Percentiles rank a stretch among this genome's conserved stretches.
These are phyloP conservation scores for Eucommia ulmoides DNA, from an alignment of 257 asterid genomes.

Conservation along the genomic window DNA sequence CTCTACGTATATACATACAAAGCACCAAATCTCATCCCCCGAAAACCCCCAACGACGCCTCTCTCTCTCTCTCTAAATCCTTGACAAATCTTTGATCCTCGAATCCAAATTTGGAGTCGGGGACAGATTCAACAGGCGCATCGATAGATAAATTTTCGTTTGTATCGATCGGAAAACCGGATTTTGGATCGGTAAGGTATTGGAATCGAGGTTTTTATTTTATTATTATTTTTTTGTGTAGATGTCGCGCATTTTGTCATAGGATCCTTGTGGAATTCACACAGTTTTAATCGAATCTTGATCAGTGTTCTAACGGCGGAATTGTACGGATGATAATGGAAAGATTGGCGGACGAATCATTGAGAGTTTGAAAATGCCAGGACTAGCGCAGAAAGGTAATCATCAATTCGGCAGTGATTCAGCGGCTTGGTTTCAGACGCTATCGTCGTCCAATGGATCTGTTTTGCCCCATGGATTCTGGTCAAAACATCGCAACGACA, in stretches of 20 bases:
- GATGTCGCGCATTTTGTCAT: conserved; percentile 6
- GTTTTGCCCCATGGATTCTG: conserved; percentile 59
- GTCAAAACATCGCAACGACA: conserved; percentile 59
- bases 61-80: not conserved
- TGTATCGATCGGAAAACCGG: not conserved
- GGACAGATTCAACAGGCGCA: not conserved
- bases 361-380: conserved; percentile 63
- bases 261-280: conserved; percentile 4
- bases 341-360: conserved; percentile 33
- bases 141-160: not conserved
- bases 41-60: not conserved
- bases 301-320: conserved; percentile 20
- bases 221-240: not conserved
- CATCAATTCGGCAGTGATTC: conserved; percentile 18
- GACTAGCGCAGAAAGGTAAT: conserved; percentile 44
- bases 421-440: conserved; percentile 15
- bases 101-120: not conserved
- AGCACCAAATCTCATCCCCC: conserved; percentile 2
- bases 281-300: not conserved
- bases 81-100: not conserved
- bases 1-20: not conserved
- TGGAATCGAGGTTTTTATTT: not conserved
- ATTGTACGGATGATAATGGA: conserved; percentile 10
- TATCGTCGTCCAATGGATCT: conserved; percentile 11
- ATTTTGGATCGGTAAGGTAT: not conserved